These are phyloP conservation scores for Ambrosiella cleistominuta DNA, from an alignment of 2,329 filamentous ascomycete species.

Conservation along the genomic window DNA sequence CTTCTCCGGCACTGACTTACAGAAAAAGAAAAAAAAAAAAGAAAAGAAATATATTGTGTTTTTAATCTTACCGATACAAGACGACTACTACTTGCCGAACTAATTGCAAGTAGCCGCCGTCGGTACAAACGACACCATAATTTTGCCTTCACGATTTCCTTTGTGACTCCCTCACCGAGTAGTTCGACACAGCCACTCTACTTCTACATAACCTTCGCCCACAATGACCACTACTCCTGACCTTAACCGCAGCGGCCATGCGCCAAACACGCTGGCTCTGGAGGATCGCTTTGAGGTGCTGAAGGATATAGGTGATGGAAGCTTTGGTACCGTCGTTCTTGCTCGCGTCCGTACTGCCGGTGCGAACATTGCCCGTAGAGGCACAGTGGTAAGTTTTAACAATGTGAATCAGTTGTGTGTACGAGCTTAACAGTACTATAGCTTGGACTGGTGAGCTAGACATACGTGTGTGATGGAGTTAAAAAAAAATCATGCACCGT, in stretches of 20 bases:
- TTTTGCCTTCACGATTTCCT: slow-evolving; percentile 8
- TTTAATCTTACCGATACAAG: neutral
- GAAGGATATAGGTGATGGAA: slow-evolving; percentile 97
- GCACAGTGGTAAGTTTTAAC: slow-evolving; percentile 60
- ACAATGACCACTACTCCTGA: slow-evolving; percentile 34
- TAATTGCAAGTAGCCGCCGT: slow-evolving; percentile 2
- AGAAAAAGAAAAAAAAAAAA: neutral
- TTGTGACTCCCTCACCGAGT: slow-evolving; percentile 14
- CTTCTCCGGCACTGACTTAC: neutral
- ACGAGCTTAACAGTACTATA: neutral
- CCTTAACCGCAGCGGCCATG: slow-evolving; percentile 43
- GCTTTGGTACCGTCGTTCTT: slow-evolving; percentile 88
- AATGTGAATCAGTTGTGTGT: neutral
- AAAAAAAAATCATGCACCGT: neutral
- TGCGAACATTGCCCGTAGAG: slow-evolving; percentile 70
- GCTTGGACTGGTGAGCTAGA: neutral
- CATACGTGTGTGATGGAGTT: too few species aligned
- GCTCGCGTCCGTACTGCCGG: slow-evolving; percentile 84
- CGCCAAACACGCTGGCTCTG: slow-evolving; percentile 40
- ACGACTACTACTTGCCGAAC: neutral
- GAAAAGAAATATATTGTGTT: neutral
- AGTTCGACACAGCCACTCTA: slow-evolving; percentile 12
- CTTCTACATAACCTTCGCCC: slow-evolving; percentile 4
- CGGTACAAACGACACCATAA: neutral
- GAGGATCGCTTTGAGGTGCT: slow-evolving; percentile 93